phyloP scores from a whole-genome alignment of 306 rosid species.

The Corylus americana region DNA sequence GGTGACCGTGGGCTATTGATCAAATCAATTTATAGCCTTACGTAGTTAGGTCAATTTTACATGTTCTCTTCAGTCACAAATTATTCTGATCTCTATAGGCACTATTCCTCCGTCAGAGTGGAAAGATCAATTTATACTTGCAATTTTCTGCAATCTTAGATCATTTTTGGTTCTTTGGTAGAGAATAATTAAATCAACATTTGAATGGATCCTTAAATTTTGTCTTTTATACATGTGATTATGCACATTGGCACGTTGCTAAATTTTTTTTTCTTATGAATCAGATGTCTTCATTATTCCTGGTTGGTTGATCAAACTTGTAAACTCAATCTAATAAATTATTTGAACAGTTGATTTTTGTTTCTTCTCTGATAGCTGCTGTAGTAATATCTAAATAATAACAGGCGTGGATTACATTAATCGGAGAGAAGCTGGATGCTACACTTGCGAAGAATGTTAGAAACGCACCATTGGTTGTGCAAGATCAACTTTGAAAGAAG shows the following conservation, averaged over 20 bases:
- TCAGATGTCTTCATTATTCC: neutral
- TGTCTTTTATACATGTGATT: neutral
- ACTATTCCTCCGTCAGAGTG: neutral
- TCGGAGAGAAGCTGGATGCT: constrained; percentile 73
- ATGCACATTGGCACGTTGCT: neutral
- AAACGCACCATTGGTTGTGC: constrained; percentile 27
- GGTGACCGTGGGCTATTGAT: neutral
- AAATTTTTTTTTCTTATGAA: neutral
- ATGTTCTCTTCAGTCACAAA: neutral
- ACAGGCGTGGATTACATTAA: constrained; percentile 59
- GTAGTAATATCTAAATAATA: constrained; percentile 5
- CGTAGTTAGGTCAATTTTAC: neutral
- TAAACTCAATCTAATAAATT: constrained; percentile 11
- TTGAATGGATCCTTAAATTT: neutral
- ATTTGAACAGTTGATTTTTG: neutral
- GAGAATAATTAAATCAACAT: neutral
- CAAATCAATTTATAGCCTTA: neutral
- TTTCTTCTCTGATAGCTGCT: neutral
- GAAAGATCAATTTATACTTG: neutral
- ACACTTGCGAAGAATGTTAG: constrained; percentile 52
- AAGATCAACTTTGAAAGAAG: constrained; percentile 45
- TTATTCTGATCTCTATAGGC: neutral
- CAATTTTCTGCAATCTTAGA: neutral
- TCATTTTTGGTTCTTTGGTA: neutral
- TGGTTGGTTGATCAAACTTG: constrained; percentile 16